phyloP scores from a whole-genome alignment of 805 yeast species.

The Nakazawaea holstii region DNA sequence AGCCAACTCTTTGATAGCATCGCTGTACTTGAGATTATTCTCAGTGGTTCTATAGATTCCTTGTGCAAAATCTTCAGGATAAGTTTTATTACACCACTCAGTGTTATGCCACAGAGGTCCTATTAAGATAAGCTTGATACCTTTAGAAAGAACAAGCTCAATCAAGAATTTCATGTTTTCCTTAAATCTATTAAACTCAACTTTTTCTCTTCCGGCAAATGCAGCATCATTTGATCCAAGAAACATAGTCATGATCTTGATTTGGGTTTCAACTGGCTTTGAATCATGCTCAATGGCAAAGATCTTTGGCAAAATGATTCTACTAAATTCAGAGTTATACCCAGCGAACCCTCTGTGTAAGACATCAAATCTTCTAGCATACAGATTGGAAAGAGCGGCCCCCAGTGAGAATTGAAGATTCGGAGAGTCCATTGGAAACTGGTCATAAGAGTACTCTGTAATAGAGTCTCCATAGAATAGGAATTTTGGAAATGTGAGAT shows the following conservation, averaged over 20 bases:
- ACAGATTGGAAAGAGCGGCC: constrained; percentile 20
- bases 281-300: constrained; percentile 41
- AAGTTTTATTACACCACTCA: constrained; percentile 30
- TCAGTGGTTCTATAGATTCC: constrained; percentile 43
- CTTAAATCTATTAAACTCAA: constrained; percentile 38
- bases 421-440: constrained; percentile 11
- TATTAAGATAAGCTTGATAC: constrained; percentile 50
- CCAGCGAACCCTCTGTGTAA: constrained; percentile 75
- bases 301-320: constrained; percentile 42
- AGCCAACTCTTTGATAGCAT: constrained; percentile 43
- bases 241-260: constrained; percentile 48
- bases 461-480: constrained; percentile 33
- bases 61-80: constrained; percentile 27
- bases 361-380: constrained; percentile 60
- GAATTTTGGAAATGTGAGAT: constrained; percentile 11
- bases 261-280: constrained; percentile 23
- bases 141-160: constrained; percentile 29
- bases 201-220: constrained; percentile 37
- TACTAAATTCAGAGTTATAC: constrained; percentile 62
- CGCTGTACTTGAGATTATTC: constrained; percentile 42
- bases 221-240: constrained; percentile 81
- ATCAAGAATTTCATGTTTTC: constrained; percentile 43
- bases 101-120: constrained; percentile 58
- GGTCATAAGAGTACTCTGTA: constrained; percentile 25
- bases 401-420: constrained; percentile 18